These are phyloP conservation scores for Trichosporon sp. DNA, from an alignment of 1,284 basidiomycete species.

Conservation along the genomic window DNA sequence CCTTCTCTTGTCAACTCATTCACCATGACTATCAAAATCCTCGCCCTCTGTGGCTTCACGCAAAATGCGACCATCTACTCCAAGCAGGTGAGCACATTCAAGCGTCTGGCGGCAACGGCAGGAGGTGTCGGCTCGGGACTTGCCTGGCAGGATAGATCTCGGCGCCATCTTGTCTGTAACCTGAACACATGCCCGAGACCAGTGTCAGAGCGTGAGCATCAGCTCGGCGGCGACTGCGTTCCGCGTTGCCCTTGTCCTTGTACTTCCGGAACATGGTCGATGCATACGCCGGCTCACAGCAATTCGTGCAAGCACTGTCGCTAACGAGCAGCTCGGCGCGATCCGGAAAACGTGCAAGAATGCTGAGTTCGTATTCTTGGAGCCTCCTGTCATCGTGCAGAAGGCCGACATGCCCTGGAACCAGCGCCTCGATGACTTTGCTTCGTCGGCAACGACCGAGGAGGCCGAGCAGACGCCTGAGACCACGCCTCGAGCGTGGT, in stretches of 20 bases:
- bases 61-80: constrained; percentile 78
- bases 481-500: constrained; percentile 78
- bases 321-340: constrained; percentile 38
- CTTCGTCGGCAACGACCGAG: constrained; percentile 62
- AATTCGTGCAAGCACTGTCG: too few relatives aligned
- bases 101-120: background rate
- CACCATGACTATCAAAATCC: constrained; percentile 37
- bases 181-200: background rate
- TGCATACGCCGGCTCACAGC: background rate
- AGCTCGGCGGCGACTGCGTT: background rate
- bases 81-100: constrained; percentile 66
- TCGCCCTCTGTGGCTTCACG: constrained; percentile 65
- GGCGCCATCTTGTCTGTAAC: background rate
- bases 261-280: background rate
- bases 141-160: background rate
- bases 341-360: constrained; percentile 59
- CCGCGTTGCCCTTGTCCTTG: background rate
- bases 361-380: constrained; percentile 70
- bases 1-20: background rate
- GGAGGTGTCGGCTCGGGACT: background rate
- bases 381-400: constrained; percentile 69
- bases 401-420: constrained; percentile 67
- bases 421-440: constrained; percentile 61
- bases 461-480: constrained; percentile 62
- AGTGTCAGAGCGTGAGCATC: background rate